Percentiles rank a stretch among this genome's conserved stretches.
Conservation (phyloP, 176 grass and related monocot genomes). For the Aegilops sharonensis region DNA sequence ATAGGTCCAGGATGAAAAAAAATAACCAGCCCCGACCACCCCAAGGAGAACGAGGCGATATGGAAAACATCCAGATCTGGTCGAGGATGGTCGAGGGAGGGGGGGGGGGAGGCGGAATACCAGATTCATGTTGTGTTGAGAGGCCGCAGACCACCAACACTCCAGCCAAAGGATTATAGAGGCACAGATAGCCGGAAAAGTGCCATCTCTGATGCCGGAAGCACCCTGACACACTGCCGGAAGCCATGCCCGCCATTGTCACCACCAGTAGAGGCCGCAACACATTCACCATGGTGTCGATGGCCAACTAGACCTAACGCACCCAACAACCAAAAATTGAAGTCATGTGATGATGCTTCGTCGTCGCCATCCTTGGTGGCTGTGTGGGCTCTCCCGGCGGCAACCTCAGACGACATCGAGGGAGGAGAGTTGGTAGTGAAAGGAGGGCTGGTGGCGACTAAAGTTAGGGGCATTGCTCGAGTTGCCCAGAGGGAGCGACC, state of each 20-base stretch:
- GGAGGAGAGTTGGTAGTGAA: neutral
- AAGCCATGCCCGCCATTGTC: neutral
- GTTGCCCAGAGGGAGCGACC: neutral
- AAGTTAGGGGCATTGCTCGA: neutral
- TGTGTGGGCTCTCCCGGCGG: neutral
- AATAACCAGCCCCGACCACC: too few species aligned
- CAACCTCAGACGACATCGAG: too few species aligned
- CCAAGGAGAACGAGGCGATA: too few species aligned
- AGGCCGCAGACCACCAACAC: too few species aligned
- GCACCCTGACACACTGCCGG: neutral
- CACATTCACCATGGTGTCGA: neutral
- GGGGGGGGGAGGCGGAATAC: too few species aligned
- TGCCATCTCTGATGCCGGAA: too few species aligned
- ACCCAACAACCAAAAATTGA: neutral
- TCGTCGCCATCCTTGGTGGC: neutral
- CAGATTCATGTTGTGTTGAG: too few species aligned
- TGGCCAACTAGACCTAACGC: neutral
- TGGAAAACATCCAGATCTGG: too few species aligned
- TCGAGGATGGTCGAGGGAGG: too few species aligned
- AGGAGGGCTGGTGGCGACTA: neutral
- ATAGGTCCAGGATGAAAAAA: too few species aligned
- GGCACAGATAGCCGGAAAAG: too few species aligned
- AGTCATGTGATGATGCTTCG: neutral
- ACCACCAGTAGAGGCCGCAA: neutral
- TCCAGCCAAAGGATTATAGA: too few species aligned